These are phyloP conservation scores for Filosporella fistucella DNA, from an alignment of 495 filamentous ascomycete species.

Conservation along the genomic window DNA sequence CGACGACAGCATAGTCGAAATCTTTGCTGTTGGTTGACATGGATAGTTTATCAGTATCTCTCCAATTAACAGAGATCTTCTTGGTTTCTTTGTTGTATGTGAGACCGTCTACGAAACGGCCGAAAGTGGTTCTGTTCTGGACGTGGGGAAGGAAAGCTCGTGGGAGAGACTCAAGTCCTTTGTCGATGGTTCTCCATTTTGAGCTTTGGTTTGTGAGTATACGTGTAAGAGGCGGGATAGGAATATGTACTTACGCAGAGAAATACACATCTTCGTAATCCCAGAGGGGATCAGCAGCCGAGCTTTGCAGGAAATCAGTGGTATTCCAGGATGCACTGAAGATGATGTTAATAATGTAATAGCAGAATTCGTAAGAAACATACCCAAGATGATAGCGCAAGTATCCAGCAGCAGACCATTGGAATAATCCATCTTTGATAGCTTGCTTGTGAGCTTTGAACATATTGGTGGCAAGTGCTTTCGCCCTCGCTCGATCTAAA, in stretches of 20 bases:
- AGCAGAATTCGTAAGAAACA: too few species aligned
- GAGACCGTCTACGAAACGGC: slow-evolving; percentile 45
- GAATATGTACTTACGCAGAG: too few species aligned
- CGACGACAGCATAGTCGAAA: slow-evolving; percentile 62
- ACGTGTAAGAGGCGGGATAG: too few species aligned
- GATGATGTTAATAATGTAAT: too few species aligned
- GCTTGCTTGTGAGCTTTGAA: slow-evolving; percentile 56
- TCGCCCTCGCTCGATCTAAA: neutral
- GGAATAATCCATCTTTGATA: slow-evolving; percentile 35
- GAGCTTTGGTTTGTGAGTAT: too few species aligned
- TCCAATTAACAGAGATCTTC: slow-evolving; percentile 45
- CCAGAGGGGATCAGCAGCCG: too few species aligned
- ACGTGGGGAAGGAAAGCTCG: slow-evolving; percentile 58
- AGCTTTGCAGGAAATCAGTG: too few species aligned
- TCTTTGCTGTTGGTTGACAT: slow-evolving; percentile 15
- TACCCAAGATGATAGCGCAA: slow-evolving; percentile 55
- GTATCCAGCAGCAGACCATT: slow-evolving; percentile 61
- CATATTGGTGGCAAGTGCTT: slow-evolving; percentile 47
- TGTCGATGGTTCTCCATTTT: slow-evolving; percentile 63
- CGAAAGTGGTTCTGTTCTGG: slow-evolving; percentile 44
- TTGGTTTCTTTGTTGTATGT: slow-evolving; percentile 33
- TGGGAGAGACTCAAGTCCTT: slow-evolving; percentile 53
- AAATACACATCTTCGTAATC: too few species aligned
- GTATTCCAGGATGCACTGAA: too few species aligned
- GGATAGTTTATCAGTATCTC: slow-evolving; percentile 16